Evolutionary conservation across 2,329 filamentous ascomycete species (phyloP), one percentile per base, ranked within the genome.

Genomic region (Mycosphaerella sp.): DNA sequence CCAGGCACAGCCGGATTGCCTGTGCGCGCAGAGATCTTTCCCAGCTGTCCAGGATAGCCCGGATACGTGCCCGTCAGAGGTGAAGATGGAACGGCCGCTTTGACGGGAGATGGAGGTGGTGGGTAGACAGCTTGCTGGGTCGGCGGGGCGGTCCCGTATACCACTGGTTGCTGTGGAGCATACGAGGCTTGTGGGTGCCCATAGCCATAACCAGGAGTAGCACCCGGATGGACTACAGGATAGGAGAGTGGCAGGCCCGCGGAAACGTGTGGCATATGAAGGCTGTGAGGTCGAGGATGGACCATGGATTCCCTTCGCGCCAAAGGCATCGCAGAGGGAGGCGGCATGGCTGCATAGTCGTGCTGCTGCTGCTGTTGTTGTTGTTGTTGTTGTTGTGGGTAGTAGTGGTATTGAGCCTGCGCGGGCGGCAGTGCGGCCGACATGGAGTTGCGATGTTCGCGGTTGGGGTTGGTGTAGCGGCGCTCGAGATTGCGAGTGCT

Each of bases 161-260:
- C 14, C 45, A 51, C 51, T 10, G 48, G 46, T 29, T 58, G 51
- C 23, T 58, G 42, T 11, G 47, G 52, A 26, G 58, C 51, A 29
- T 54, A 54, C 29, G 60, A 61, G 8, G 21, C 44, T 48, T 45
- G 48, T n/a, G 45, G 14, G 31, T 59, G 55, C 9, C 14, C 39
- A 36, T 62, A 61, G 45, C 62, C 66, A 8, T 63, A 62, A 17
- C 65, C 65, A n/a, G 59, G 59, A n/a, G 66, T 58, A 12, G 61
- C 60, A 14, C 61, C 64, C 11, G 61, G 64, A 26, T 47, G 52
- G 17, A 50, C 50, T 9, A 36, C 44, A 44, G 46, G 45, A 46
- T 59, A 57, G 14, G 55, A 38, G 41, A 53, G 38, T 11, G 48
- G 47, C n/a, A 50, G 56, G 54, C 54, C 62, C 53, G 45, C 48